Evolutionary conservation across 2,329 filamentous ascomycete genomes (phyloP).

Genomic region (Cytospora piceicola): DNA sequence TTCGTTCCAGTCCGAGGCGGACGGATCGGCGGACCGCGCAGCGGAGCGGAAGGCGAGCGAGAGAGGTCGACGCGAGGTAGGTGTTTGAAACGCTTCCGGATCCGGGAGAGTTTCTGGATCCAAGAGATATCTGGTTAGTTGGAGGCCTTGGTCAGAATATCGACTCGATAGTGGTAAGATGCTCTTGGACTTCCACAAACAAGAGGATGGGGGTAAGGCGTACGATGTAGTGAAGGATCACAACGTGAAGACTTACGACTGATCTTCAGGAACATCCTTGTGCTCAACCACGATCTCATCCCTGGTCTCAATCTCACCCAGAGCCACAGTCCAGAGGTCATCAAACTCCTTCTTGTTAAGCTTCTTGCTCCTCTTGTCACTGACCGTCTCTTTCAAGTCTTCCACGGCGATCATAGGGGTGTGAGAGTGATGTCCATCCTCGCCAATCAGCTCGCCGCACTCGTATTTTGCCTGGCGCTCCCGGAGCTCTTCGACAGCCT

Average conservation of each 20-base stretch:
- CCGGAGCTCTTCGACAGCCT: slow-evolving; percentile 82
- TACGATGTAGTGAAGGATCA: neutral
- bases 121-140: slow-evolving; percentile 87
- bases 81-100: slow-evolving; percentile 63
- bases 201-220: neutral
- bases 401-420: slow-evolving; percentile 67
- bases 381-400: slow-evolving; percentile 77
- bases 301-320: slow-evolving; percentile 69
- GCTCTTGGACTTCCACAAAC: slow-evolving; percentile 32
- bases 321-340: slow-evolving; percentile 77
- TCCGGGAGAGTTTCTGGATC: slow-evolving; percentile 72
- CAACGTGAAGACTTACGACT: slow-evolving; percentile 54
- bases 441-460: slow-evolving; percentile 73
- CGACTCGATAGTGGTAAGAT: slow-evolving; percentile 37
- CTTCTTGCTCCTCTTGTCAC: slow-evolving; percentile 75
- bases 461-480: slow-evolving; percentile 87
- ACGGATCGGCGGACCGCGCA: slow-evolving; percentile 80
- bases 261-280: slow-evolving; percentile 36
- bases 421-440: slow-evolving; percentile 61
- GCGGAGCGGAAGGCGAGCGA: slow-evolving; percentile 86
- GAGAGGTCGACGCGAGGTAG: slow-evolving; percentile 80
- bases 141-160: slow-evolving; percentile 42
- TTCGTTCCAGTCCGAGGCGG: slow-evolving; percentile 79
- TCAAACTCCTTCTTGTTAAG: slow-evolving; percentile 91
- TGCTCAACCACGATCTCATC: slow-evolving; percentile 60